Conservation (phyloP, 140 eudicot genomes). For the Oenanthe javanica region DNA sequence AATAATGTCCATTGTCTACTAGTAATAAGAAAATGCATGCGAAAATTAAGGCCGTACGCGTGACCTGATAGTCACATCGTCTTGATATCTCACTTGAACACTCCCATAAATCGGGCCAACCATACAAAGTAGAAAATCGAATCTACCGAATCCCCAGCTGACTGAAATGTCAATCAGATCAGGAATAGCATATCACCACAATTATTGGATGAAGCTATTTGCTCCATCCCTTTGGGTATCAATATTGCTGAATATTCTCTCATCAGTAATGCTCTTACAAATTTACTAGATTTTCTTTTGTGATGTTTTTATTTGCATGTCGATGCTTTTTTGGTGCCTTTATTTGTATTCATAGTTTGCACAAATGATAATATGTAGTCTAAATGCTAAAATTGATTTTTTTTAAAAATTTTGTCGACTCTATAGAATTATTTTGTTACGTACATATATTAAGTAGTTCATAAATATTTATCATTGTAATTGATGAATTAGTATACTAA, state of each 20-base stretch:
- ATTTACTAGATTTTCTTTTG: no score
- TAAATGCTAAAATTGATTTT: no score
- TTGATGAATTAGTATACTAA: no score
- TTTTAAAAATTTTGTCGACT: no score
- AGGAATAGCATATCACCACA: not conserved
- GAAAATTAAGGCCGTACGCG: not conserved
- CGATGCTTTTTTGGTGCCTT: no score
- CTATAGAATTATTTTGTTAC: no score
- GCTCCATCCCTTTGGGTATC: constrained; percentile 2
- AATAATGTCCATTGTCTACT: not conserved
- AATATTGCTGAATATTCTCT: not conserved
- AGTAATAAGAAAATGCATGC: not conserved
- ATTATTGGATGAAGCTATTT: not conserved
- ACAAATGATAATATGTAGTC: no score
- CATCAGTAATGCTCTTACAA: no score
- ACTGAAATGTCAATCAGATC: not conserved
- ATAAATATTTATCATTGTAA: no score
- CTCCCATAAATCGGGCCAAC: not conserved
- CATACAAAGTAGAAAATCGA: not conserved
- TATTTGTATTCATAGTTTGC: no score
- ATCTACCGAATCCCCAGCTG: not conserved
- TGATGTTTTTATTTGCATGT: no score
- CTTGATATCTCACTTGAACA: not conserved
- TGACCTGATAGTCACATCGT: not conserved
- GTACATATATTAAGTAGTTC: no score